These are phyloP conservation scores for Suillus fuscotomentosus DNA, from an alignment of 768 basidiomycete species.

Conservation along the genomic window DNA sequence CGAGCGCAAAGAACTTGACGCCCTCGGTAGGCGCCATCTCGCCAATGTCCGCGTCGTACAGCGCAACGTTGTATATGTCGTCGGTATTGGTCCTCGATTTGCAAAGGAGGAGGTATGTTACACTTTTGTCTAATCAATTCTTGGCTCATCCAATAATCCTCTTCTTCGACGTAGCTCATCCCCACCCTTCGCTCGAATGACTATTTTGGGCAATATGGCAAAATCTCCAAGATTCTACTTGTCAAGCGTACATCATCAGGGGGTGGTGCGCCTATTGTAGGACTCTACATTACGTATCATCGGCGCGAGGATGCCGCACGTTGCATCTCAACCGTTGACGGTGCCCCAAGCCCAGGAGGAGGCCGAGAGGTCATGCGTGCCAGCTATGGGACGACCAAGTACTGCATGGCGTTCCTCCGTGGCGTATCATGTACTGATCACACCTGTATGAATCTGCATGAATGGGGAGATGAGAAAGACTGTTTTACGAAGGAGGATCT, in stretches of 20 bases:
- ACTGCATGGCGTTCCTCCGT: slow-evolving; percentile 94
- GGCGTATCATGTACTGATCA: slow-evolving; percentile 81
- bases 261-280: slow-evolving; percentile 71
- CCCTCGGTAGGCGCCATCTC: slow-evolving; percentile 78
- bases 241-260: slow-evolving; percentile 84
- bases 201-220: slow-evolving; percentile 98
- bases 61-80: slow-evolving; percentile 93
- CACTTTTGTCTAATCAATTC: slow-evolving; percentile 5
- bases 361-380: slow-evolving; percentile 89
- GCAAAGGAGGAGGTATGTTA: slow-evolving; percentile 90
- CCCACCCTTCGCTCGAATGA: slow-evolving; percentile 91
- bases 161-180: slow-evolving; percentile 57
- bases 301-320: slow-evolving; percentile 93
- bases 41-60: slow-evolving; percentile 96
- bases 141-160: slow-evolving; percentile 2
- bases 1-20: slow-evolving; percentile 92
- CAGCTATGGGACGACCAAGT: slow-evolving; percentile 95
- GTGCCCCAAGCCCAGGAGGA: slow-evolving; percentile 86
- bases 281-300: slow-evolving; percentile 96
- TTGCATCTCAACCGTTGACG: slow-evolving; percentile 91
- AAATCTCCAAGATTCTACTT: slow-evolving; percentile 92
- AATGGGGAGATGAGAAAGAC: slow-evolving; percentile 98
- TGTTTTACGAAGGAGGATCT: slow-evolving; percentile 97
- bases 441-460: slow-evolving; percentile 92
- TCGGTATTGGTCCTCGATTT: slow-evolving; percentile 91